These are phyloP conservation scores for Circinella umbellata DNA, from an alignment of 371 early-diverging fungal species.

Conservation along the genomic window DNA sequence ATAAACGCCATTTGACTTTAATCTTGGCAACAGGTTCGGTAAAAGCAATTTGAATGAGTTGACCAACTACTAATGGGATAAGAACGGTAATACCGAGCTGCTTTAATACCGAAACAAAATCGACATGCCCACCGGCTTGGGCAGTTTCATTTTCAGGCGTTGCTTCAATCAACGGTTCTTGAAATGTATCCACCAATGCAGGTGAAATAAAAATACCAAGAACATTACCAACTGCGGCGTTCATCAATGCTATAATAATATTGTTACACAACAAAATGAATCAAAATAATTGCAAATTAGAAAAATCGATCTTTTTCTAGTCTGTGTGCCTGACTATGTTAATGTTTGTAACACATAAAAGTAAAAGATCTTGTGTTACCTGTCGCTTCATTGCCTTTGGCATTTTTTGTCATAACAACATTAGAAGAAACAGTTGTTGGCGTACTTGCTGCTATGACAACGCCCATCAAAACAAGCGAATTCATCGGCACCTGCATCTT, in stretches of 20 bases:
- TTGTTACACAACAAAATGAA: conserved; percentile 7
- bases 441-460: conserved; percentile 66
- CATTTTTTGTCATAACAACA: conserved; percentile 74
- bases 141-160: conserved; percentile 40
- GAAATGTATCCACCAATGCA: conserved; percentile 49
- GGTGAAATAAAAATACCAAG: conserved; percentile 71
- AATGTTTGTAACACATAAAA: too few relatives aligned
- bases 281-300: too few relatives aligned
- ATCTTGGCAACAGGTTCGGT: conserved; percentile 51
- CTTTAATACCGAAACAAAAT: conserved; percentile 53
- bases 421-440: conserved; percentile 78
- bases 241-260: conserved; percentile 53
- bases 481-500: conserved; percentile 50
- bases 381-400: conserved; percentile 67
- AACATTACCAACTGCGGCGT: conserved; percentile 72
- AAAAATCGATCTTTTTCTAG: neutral
- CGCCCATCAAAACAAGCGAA: conserved; percentile 56
- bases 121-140: conserved; percentile 42
- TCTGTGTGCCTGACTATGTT: too few relatives aligned
- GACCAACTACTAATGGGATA: conserved; percentile 63
- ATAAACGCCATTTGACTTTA: conserved; percentile 49
- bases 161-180: conserved; percentile 36
- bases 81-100: conserved; percentile 66
- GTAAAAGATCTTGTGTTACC: conserved; percentile 14
- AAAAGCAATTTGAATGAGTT: conserved; percentile 56